A percentile compares a stretch with the other conserved stretches of the same genome.
phyloP scores from a whole-genome alignment of 1,139 yeast genomes.

The Diutina neorugosa region DNA sequence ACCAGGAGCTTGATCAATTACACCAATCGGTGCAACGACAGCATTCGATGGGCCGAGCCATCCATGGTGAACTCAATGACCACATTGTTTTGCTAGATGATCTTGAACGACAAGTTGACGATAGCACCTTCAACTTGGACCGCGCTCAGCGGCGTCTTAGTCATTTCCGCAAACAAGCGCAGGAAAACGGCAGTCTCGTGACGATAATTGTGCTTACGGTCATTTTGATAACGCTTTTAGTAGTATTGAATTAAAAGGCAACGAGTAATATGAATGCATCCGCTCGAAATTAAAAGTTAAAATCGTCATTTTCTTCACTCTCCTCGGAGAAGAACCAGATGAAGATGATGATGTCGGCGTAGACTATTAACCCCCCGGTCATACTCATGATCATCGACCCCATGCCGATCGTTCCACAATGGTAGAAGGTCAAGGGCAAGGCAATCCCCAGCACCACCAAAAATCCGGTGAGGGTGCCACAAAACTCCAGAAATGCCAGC shows the following conservation, averaged over 20 bases:
- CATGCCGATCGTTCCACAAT: slow-evolving; percentile 41
- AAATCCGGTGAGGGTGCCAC: slow-evolving; percentile 52
- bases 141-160: slow-evolving; percentile 44
- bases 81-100: slow-evolving; percentile 63
- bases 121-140: slow-evolving; percentile 36
- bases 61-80: slow-evolving; percentile 54
- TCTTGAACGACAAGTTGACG: slow-evolving; percentile 54
- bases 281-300: slow-evolving; percentile 20
- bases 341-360: slow-evolving; percentile 55
- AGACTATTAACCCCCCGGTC: slow-evolving; percentile 61
- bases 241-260: slow-evolving; percentile 39
- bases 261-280: neutral
- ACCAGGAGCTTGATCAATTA: slow-evolving; percentile 43
- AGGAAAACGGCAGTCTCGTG: slow-evolving; percentile 61
- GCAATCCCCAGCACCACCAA: slow-evolving; percentile 59
- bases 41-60: slow-evolving; percentile 49
- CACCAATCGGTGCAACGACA: slow-evolving; percentile 55
- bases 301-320: slow-evolving; percentile 43
- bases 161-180: slow-evolving; percentile 42
- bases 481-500: slow-evolving; percentile 35
- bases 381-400: slow-evolving; percentile 57
- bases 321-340: slow-evolving; percentile 55
- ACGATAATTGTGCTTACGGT: slow-evolving; percentile 55
- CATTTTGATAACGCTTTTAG: slow-evolving; percentile 44
- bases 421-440: slow-evolving; percentile 54